Evolutionary conservation across 345 rosid species (phyloP), one percentile per base, ranked within the genome.

Genomic region (Lepidium sativum): DNA sequence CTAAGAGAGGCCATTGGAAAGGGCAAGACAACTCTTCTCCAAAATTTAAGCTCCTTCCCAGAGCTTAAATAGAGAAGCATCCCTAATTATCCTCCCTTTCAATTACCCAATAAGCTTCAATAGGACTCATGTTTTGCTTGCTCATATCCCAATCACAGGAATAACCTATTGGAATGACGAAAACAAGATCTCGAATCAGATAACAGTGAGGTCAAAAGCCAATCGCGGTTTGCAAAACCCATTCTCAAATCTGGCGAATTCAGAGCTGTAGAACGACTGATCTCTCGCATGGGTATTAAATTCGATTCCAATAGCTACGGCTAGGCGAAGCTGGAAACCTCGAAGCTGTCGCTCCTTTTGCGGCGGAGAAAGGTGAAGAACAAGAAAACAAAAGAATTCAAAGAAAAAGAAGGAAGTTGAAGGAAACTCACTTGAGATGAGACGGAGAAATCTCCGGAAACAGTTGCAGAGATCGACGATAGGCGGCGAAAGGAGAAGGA

Each of bases 381-480:
- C 16, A 12, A 12, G 17, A 1, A 4, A 53, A 20, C 17, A 32
- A 39, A 12, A 48, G 35, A 50, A 5, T 39, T 3, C 18, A 7
- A 15, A 11, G 37, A 20, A 25, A 27, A 34, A 12, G 2, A 1
- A 29, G 31, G 11, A 44, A 14, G 9, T 6, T 3, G 21, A 63
- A 71, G 47, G 32, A 47, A 9, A 40, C 75, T 71, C 9, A 71
- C 75, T 49, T 55, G 75, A 0, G 45, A 18, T 6, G 27, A 20
- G 14, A 32, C 31, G 23, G 17, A 37, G 37, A 63, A 18, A 33
- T 63, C 64, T 57, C 52, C 75, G 64, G 75, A 48, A 55, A 55
- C 6, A 27, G 58, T 38, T 56, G 65, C 23, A 49, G 65, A 15
- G 65, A 71, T 57, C 48, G 65, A 54, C 44, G 60, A 27, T 27